Evolutionary conservation across 192 early-diverging fungal species (phyloP), one percentile per base, ranked within the genome.

Genomic region (Mortierella claussenii): DNA sequence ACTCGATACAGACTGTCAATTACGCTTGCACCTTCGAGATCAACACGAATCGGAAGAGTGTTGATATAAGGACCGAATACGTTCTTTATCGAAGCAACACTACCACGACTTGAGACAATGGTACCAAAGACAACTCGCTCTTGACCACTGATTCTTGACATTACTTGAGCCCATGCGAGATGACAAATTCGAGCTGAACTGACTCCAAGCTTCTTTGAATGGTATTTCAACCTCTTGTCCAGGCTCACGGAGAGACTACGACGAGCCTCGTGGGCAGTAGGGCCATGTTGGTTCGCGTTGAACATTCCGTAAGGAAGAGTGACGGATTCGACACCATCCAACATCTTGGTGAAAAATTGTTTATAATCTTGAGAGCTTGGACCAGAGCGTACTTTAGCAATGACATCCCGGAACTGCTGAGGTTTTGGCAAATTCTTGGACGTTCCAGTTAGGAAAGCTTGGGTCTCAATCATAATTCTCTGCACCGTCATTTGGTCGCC

Each of bases 131-230:
- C 53, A 0, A 55, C n/a, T 4, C 32, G 53, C 30, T 55, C 8
- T n/a, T 34, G 53, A 8, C 53, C 53, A 28, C 53, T 55, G 33
- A 33, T 31, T 4, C 27, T n/a, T 50, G 49, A n/a, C 3, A 50
- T n/a, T 3, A 50, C 49, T 13, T 50, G 49, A 26, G 49, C 49
- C 49, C 49, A 50, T 5, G 49, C 49, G 5, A 50, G 23, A 50
- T 50, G 49, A 26, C 8, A 50, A 2, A 50, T 2, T 12, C 24
- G 20, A 2, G 49, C 8, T 5, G 27, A 13, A 15, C 49, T 30
- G 3, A 50, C 49, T 5, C 49, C 49, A 3, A 50, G 12, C 49
- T 50, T 12, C 23, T 8, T 50, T 4, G 49, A n/a, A 4, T 50
- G 49, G 5, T 12, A 28, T 23, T 26, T n/a, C 13, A 50, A 23